Evolutionary conservation across 2,329 filamentous ascomycete species (phyloP), one percentile per base, ranked within the genome.

Genomic region (Trichothecium roseum): DNA sequence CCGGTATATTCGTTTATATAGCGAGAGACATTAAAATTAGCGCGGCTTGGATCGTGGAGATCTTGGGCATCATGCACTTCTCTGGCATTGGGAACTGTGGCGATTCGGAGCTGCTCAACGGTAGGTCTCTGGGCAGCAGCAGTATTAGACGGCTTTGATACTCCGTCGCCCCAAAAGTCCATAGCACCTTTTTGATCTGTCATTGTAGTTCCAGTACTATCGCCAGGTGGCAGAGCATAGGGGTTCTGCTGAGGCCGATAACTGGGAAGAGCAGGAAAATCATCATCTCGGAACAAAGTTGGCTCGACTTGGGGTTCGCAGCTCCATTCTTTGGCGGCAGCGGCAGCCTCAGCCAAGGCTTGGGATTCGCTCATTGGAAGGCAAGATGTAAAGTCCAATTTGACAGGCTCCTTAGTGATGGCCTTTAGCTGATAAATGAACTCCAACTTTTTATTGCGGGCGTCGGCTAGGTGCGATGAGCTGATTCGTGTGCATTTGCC

Each of bases 1-100:
- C 55, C 49, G 2, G 60, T 54, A 20, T 63, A 51, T 0, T 51
- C 35, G 28, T 66, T 55, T 37, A 50, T 64, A 56, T 75, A 78
- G 5, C 55, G 53, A 2, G 59, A 52, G 1, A 61, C 51, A 29
- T 68, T 61, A 52, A 72, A 79, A 8, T 59, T 53, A 1, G 51
- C 52, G 34, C 63, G 58, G 4, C 59, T 43, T 0, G 75, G 74
- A 37, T 79, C 63, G 26, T 59, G 36, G 4, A 49, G 42, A 16
- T 55, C 52, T 35, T 48, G 37, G 13, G 37, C 36, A 10, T 45
- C 42, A 9, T 41, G 32, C 2, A 31, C 8, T 6, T 32, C 32
- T 37, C 35, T 39, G 5, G 42, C 35, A 7, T 35, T 46, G 6
- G 45, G 44, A 3, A 37, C 28, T 1, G 41, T 37, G 8, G 36